A percentile compares a stretch with the other conserved stretches of the same genome.
These are phyloP conservation scores for Pichia exigua DNA, from an alignment of 805 yeast species.

Conservation along the genomic window DNA sequence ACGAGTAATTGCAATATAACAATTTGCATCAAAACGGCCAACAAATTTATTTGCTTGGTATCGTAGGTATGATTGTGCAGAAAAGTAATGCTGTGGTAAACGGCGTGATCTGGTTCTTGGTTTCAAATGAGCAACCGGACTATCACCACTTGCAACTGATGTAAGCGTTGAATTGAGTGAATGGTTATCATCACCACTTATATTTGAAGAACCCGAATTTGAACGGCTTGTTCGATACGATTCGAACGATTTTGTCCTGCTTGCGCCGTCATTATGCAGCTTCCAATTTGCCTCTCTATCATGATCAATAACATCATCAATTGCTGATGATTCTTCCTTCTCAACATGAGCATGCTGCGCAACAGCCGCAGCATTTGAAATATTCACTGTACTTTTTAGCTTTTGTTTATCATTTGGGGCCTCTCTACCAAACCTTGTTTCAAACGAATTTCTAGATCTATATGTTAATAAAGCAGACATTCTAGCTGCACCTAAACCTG, in stretches of 20 bases:
- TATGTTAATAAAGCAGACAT: constrained; percentile 94
- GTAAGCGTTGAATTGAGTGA: constrained; percentile 7
- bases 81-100: constrained; percentile 58
- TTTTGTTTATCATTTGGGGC: constrained; percentile 36
- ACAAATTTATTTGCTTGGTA: constrained; percentile 93
- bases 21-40: constrained; percentile 88
- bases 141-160: neutral
- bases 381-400: constrained; percentile 14
- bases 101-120: constrained; percentile 27
- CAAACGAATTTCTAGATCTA: constrained; percentile 87
- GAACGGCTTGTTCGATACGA: constrained; percentile 24
- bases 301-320: constrained; percentile 17
- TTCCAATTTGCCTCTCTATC: constrained; percentile 67
- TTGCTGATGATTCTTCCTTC: constrained; percentile 17
- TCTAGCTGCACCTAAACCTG: constrained; percentile 92
- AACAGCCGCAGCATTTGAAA: constrained; percentile 1
- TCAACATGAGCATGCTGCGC: neutral
- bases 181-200: neutral
- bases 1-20: constrained; percentile 89
- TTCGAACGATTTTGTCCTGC: constrained; percentile 22
- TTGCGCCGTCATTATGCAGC: constrained; percentile 77
- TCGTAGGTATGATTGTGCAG: constrained; percentile 91
- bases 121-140: constrained; percentile 27
- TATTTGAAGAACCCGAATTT: constrained; percentile 24
- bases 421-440: constrained; percentile 83